These are phyloP conservation scores for Trametes gibbosa DNA, from an alignment of 768 basidiomycete species.

Conservation along the genomic window DNA sequence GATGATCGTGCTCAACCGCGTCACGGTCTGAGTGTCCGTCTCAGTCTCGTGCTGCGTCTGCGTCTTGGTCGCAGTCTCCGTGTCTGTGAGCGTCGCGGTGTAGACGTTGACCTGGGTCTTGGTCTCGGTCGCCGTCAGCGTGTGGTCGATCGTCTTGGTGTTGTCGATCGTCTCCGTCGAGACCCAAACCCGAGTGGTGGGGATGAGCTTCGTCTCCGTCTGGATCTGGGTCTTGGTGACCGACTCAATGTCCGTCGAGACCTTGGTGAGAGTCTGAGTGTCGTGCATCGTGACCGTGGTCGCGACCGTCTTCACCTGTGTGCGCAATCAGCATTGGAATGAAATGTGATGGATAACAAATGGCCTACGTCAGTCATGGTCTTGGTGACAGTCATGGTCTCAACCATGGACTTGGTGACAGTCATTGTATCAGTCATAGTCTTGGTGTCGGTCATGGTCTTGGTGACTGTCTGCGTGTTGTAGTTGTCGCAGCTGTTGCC, in stretches of 20 bases:
- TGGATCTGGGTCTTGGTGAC: slow-evolving; percentile 25
- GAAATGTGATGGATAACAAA: background rate
- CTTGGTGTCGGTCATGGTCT: slow-evolving; percentile 35
- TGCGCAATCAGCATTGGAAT: background rate
- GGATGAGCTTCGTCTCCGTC: slow-evolving; percentile 46
- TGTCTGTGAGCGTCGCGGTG: slow-evolving; percentile 40
- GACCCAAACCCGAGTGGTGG: slow-evolving; percentile 64
- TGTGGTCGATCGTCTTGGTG: slow-evolving; percentile 50
- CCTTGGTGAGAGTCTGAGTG: slow-evolving; percentile 34
- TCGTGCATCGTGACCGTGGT: slow-evolving; percentile 43
- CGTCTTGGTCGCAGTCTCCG: slow-evolving; percentile 23
- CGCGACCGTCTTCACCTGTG: slow-evolving; percentile 38
- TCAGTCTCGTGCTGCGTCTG: slow-evolving; percentile 13
- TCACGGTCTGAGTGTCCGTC: slow-evolving; percentile 45
- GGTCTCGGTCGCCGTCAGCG: slow-evolving; percentile 62
- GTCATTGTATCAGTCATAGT: slow-evolving; percentile 37
- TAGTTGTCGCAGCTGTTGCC: slow-evolving; percentile 14
- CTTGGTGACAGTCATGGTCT: slow-evolving; percentile 30
- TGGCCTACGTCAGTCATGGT: slow-evolving; percentile 24
- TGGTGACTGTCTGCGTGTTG: slow-evolving; percentile 32
- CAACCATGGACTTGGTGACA: slow-evolving; percentile 33
- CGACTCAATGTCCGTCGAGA: slow-evolving; percentile 36
- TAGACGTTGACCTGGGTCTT: slow-evolving; percentile 54
- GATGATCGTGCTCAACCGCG: slow-evolving; percentile 50
- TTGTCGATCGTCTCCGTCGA: slow-evolving; percentile 64